A percentile compares a stretch with the other conserved stretches of the same genome.
Evolutionary conservation across 768 basidiomycete genomes (phyloP).

Genomic region (Panellus pusillus): DNA sequence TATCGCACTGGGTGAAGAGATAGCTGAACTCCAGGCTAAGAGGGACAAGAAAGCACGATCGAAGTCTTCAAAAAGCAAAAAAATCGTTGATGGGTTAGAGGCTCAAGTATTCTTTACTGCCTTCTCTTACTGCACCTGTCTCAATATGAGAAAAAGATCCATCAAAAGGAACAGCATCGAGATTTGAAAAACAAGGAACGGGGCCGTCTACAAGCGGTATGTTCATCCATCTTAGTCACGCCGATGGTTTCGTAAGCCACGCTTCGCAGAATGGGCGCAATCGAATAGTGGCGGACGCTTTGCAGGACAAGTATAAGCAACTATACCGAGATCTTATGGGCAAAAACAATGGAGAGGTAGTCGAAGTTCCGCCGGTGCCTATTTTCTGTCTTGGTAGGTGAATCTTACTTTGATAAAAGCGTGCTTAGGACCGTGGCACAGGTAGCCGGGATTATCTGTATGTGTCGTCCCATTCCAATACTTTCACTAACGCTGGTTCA

Average conservation of each 20-base stretch:
- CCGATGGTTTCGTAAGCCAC: not conserved
- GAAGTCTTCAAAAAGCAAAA: not conserved
- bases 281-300: not conserved
- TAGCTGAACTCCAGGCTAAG: constrained; percentile 10
- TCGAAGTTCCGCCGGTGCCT: constrained; percentile 11
- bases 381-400: not conserved
- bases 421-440: not conserved
- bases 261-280: constrained; percentile 4
- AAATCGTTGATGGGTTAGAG: not conserved
- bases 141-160: not conserved
- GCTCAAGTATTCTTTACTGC: not conserved
- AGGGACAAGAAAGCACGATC: constrained; percentile 10
- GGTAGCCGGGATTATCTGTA: constrained; percentile 20
- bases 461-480: not conserved
- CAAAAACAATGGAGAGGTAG: not conserved
- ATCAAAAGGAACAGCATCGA: not conserved
- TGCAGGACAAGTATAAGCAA: constrained; percentile 4
- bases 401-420: not conserved
- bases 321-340: constrained; percentile 1
- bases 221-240: not conserved
- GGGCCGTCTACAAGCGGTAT: constrained; percentile 15
- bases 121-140: not conserved
- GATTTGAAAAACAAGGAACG: not conserved
- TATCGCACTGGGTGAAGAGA: not conserved
- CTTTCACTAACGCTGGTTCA: not conserved